These are phyloP conservation scores for Dactylellina parvicollis DNA, from an alignment of 2,329 filamentous ascomycete species.

Conservation along the genomic window DNA sequence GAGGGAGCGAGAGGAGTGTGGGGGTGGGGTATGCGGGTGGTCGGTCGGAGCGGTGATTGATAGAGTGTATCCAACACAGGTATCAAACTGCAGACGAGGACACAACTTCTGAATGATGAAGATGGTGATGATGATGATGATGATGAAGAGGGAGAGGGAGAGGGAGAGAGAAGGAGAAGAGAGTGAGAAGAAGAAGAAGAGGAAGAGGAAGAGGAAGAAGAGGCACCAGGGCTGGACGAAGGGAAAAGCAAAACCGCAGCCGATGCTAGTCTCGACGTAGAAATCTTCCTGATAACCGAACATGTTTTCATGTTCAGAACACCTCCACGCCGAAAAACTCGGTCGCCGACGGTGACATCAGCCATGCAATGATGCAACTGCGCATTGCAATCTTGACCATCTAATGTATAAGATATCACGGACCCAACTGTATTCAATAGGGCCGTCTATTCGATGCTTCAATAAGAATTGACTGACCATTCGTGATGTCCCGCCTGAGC, in stretches of 20 bases:
- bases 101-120: slow-evolving; percentile 54
- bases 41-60: background rate
- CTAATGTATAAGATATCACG: background rate
- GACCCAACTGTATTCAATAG: background rate
- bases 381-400: background rate
- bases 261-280: slow-evolving; percentile 20
- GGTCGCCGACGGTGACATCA: slow-evolving; percentile 41
- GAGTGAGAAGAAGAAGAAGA: slow-evolving; percentile 58
- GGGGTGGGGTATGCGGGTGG: slow-evolving; percentile 44
- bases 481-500: no score
- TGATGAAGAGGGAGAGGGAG: slow-evolving; percentile 55
- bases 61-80: slow-evolving; percentile 37
- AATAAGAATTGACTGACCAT: no score
- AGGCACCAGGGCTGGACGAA: slow-evolving; percentile 59
- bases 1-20: slow-evolving; percentile 26
- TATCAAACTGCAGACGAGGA: slow-evolving; percentile 20
- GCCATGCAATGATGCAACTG: slow-evolving; percentile 22
- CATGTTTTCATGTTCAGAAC: background rate
- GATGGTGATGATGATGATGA: slow-evolving; percentile 57
- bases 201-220: slow-evolving; percentile 59
- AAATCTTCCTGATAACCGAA: slow-evolving; percentile 41
- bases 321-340: slow-evolving; percentile 4
- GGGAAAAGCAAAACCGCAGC: slow-evolving; percentile 59
- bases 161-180: slow-evolving; percentile 50
- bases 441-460: no score